Evolutionary conservation across 768 basidiomycete genomes (phyloP), one percentile per base, ranked within the genome.

Genomic region (Sarcodon sp.): DNA sequence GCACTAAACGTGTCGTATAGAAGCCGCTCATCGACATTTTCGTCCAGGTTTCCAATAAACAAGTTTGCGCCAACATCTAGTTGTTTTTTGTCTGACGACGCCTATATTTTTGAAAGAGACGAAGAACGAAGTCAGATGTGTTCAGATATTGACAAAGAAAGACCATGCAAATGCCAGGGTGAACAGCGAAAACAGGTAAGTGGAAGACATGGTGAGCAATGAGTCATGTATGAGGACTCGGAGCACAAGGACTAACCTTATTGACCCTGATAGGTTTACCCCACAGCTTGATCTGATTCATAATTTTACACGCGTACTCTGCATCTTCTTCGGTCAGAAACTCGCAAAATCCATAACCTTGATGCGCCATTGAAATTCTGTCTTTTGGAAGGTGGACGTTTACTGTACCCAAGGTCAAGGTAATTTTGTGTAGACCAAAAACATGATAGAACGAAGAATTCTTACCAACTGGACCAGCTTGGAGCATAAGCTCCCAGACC

Each of bases 241-340:
- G 21, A 27, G 4, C 21, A 27, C 21, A 27, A 27, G 6, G 8
- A 69, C 81, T 60, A 54, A 87, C 91, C 83, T 97, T 99, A 75
- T 97, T 98, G 54, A 99, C 94, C 55, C 96, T 76, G 50, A 99
- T 96, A 33, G 96, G 96, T 62, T 98, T 98, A 21, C 96, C 96
- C 79, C 87, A 99, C 47, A 99, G 66, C 66, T 99, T 99, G 63
- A 99, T 98, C 73, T 97, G 94, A 64, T 99, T 99, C 94, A 98
- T 97, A 57, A 98, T 97, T 75, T 97, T 96, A 76, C 94, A 97
- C 50, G 92, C 94, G 66, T 99, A 99, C 67, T 99, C 96, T 53
- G 96, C 92, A 68, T 98, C 96, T 64, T 96, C 93, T 70, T 98
- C 93, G 35, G 92, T 92, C 66, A 94, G 70, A 66, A 99, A 98